A percentile compares a stretch with the other conserved stretches of the same genome.
These are phyloP conservation scores for Aspergillus ostianus DNA, from an alignment of 495 filamentous ascomycete genomes.

Conservation along the genomic window DNA sequence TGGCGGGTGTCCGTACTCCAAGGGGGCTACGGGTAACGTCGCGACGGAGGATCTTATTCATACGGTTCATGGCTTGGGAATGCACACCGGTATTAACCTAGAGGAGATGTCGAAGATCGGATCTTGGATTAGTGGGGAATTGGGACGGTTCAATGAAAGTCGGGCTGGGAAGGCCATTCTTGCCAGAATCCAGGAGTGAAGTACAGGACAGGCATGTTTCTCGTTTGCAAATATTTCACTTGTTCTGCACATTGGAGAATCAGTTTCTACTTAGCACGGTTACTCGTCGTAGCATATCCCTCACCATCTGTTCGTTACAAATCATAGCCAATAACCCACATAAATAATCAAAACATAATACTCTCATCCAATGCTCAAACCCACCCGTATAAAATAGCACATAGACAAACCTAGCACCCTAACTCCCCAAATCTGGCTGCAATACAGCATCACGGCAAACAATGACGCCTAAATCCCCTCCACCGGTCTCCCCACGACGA, in stretches of 20 bases:
- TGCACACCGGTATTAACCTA: conserved; percentile 83
- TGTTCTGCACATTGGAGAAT: not conserved
- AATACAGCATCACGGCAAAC: too few species aligned
- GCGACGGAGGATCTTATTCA: conserved; percentile 92
- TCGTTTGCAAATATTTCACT: not conserved
- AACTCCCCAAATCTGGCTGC: too few species aligned
- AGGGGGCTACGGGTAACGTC: conserved; percentile 93
- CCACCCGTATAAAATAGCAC: too few species aligned
- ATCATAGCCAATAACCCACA: not conserved
- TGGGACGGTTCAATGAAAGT: conserved; percentile 74
- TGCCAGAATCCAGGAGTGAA: conserved; percentile 41
- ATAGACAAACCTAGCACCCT: too few species aligned
- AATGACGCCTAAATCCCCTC: not conserved
- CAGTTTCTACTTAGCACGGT: not conserved
- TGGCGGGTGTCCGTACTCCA: conserved; percentile 91
- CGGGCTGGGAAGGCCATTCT: conserved; percentile 76
- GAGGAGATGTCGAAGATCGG: conserved; percentile 80
- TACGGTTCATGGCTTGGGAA: conserved; percentile 80
- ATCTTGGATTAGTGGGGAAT: conserved; percentile 81
- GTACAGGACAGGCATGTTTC: not conserved
- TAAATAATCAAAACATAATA: too few species aligned
- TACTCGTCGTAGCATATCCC: too few species aligned
- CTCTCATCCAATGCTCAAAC: too few species aligned
- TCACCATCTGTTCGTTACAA: too few species aligned
- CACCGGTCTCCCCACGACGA: not conserved